A percentile compares a stretch with the other conserved stretches of the same genome.
phyloP scores from a whole-genome alignment of 176 grass and related monocot genomes.

The Musa acuminata region DNA sequence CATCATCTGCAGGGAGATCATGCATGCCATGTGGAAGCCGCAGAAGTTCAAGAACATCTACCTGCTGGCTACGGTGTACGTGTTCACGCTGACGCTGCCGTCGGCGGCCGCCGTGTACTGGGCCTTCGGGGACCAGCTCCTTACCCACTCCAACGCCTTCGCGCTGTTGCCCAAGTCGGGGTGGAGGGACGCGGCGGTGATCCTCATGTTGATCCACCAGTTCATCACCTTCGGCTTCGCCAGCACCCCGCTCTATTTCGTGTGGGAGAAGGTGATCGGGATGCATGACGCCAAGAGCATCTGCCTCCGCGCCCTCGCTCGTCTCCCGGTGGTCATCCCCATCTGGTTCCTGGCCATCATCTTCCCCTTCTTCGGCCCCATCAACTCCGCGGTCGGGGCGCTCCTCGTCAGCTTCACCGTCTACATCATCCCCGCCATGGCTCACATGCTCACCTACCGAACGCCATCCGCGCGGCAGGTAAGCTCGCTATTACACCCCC shows the following conservation, averaged over 20 bases:
- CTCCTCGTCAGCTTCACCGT: no score
- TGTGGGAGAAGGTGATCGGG: constrained; percentile 74
- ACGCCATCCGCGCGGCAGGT: no score
- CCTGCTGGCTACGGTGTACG: constrained; percentile 60
- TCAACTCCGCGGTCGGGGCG: no score
- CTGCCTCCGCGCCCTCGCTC: constrained; percentile 18
- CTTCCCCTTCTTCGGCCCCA: neutral
- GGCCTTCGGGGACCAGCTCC: constrained; percentile 64
- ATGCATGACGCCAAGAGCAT: constrained; percentile 40
- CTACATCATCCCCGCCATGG: no score
- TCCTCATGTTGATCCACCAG: constrained; percentile 78
- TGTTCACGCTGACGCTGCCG: constrained; percentile 65
- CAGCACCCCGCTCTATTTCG: constrained; percentile 78
- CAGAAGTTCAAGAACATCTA: constrained; percentile 80
- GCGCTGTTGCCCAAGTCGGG: constrained; percentile 42
- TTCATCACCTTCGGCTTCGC: constrained; percentile 94
- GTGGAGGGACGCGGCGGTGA: constrained; percentile 53
- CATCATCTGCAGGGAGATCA: constrained; percentile 44
- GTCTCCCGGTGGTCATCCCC: constrained; percentile 19
- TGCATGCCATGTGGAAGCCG: constrained; percentile 82
- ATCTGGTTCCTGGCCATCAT: constrained; percentile 25
- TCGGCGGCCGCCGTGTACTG: constrained; percentile 63
- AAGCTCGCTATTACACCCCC: no score
- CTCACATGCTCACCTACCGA: no score
- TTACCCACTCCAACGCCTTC: constrained; percentile 63